These are phyloP conservation scores for Daedaleopsis sinensis DNA, from an alignment of 768 basidiomycete genomes.

Conservation along the genomic window DNA sequence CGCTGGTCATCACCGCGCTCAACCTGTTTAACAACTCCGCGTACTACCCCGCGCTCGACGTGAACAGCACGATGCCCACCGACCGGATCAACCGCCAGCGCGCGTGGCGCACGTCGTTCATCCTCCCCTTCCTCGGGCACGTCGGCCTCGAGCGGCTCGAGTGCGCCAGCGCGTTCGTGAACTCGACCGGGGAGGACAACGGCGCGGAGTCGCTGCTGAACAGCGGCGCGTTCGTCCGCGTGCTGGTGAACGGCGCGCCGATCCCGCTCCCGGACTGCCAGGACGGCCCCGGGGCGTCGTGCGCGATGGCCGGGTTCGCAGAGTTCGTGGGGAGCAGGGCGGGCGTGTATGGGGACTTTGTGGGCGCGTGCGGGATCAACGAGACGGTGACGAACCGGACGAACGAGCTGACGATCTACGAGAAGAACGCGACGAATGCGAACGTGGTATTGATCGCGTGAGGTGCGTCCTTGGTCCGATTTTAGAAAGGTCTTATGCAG, in stretches of 20 bases:
- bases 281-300: slow-evolving; percentile 15
- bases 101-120: slow-evolving; percentile 21
- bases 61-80: slow-evolving; percentile 25
- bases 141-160: slow-evolving; percentile 19
- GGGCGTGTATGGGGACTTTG: slow-evolving; percentile 15
- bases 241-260: slow-evolving; percentile 20
- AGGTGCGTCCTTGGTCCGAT: not conserved
- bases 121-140: slow-evolving; percentile 21
- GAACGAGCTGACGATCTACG: slow-evolving; percentile 15
- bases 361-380: slow-evolving; percentile 21
- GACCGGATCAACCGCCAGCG: slow-evolving; percentile 24
- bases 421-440: not conserved
- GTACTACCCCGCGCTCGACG: slow-evolving; percentile 18
- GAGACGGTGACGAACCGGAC: slow-evolving; percentile 17
- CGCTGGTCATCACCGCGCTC: slow-evolving; percentile 25
- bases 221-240: slow-evolving; percentile 11
- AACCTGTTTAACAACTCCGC: slow-evolving; percentile 26
- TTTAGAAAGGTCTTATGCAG: too few relatives aligned
- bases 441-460: not conserved
- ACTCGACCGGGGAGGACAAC: not conserved
- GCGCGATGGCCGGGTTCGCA: slow-evolving; percentile 13
- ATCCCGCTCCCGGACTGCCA: slow-evolving; percentile 21
- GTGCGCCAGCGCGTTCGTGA: slow-evolving; percentile 12
- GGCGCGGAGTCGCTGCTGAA: slow-evolving; percentile 6
- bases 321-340: slow-evolving; percentile 10